Base-by-base conservation (phyloP, 257 asterid species). In the Solanum acaule region DNA sequence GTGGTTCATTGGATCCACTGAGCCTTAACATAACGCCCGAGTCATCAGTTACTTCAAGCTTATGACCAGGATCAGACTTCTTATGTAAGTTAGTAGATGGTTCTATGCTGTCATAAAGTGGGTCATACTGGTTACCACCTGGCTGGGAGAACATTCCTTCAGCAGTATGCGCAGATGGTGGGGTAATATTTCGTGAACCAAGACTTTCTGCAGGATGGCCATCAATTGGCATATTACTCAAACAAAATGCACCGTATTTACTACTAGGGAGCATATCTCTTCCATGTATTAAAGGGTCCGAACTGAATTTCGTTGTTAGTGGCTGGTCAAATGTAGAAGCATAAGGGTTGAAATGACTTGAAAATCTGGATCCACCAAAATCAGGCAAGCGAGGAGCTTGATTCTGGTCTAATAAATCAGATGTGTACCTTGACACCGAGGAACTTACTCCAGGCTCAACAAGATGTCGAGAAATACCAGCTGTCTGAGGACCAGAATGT, bases 51-150 rank as follows among this genome's bases (percentile, higher is more conserved):
- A 88, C 89, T 92, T 93, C 96, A 82, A 52, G 89, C 88, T 91
- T 93, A 85, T 87, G 88, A 81, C 83, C 89, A 85, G 77, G 88
- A 88, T 88, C 94, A 89, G 92, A 88, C 90, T 91, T 91, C 88
- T 82, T 87, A 59, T 88, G 86, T 63, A 95, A 90, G 87, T 87
- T 93, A 73, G 92, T 90, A 85, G 96, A 88, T 85, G 95, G 96
- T 90, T 96, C 99, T 83, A 97, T 90, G 93, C 98, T 94, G 93
- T 97, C 99, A 75, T 89, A 92, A 37, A 96, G 95, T 9, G 99
- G 99, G 91, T 97, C 98, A 90, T 97, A 97, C 89, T 94, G 96
- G 87, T 91, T 93, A 88, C 91, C 91, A 71, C 88, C 92, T 70
- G 93, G 90, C 91, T 90, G 88, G 25, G 92, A 91, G 40, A 89